phyloP scores from a whole-genome alignment of 2,329 filamentous ascomycete genomes.

The Nemania sp. region DNA sequence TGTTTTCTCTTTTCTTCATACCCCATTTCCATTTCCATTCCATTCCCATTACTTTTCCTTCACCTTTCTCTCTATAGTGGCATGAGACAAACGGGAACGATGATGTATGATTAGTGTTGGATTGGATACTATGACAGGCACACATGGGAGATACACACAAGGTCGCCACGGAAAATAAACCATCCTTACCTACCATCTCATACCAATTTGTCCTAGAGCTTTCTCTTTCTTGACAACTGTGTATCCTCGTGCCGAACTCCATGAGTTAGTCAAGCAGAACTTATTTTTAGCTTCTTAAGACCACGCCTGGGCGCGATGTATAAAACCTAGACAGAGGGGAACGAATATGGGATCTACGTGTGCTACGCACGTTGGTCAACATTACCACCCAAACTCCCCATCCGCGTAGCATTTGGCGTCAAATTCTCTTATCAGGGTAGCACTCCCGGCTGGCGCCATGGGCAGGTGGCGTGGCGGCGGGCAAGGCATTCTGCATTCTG shows the following conservation, averaged over 20 bases:
- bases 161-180: constrained; percentile 16
- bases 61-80: constrained; percentile 10
- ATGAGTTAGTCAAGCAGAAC: no score
- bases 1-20: constrained; percentile 13
- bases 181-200: constrained; percentile 21
- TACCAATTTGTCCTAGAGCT: background rate
- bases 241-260: no score
- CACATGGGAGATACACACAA: constrained; percentile 8
- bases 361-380: background rate
- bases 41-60: constrained; percentile 10
- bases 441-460: background rate
- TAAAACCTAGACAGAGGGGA: background rate
- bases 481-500: background rate
- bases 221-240: background rate
- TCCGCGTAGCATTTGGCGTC: no score
- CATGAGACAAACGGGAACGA: constrained; percentile 22
- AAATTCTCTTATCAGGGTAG: background rate
- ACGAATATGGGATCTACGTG: background rate
- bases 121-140: constrained; percentile 6
- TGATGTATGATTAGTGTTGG: constrained; percentile 27
- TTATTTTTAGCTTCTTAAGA: constrained; percentile 15
- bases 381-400: no score
- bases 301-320: constrained; percentile 1
- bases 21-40: constrained; percentile 3
- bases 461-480: constrained; percentile 5